These are phyloP conservation scores for Cystofilobasidium ferigula DNA, from an alignment of 768 basidiomycete species.

Conservation along the genomic window DNA sequence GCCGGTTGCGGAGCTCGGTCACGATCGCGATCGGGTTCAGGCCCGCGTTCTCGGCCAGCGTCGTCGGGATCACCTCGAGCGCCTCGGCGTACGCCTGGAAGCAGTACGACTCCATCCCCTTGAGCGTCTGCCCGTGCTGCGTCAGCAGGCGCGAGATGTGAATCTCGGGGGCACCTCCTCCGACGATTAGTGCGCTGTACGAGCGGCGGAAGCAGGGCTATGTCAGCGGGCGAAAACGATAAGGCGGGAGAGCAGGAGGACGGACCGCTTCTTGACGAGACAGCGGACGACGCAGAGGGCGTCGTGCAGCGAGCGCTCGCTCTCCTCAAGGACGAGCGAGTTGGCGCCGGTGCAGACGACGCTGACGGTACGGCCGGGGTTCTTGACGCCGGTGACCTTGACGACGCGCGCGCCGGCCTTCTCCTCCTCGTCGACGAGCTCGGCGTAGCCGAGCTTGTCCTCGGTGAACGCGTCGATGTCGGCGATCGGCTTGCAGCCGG, in stretches of 20 bases:
- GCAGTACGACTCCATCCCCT: constrained; percentile 98
- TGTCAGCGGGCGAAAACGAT: neutral
- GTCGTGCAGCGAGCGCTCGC: constrained; percentile 93
- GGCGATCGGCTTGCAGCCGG: constrained; percentile 90
- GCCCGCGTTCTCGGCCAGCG: constrained; percentile 95
- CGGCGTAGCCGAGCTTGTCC: constrained; percentile 94
- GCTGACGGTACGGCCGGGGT: constrained; percentile 85
- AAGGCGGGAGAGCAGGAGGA: constrained; percentile 10
- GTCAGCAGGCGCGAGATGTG: constrained; percentile 85
- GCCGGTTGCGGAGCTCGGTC: constrained; percentile 91
- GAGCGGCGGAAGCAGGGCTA: too few species aligned
- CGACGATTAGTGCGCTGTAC: constrained; percentile 22
- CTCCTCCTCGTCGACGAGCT: constrained; percentile 80
- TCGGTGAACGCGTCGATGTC: constrained; percentile 96
- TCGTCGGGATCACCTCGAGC: constrained; percentile 92
- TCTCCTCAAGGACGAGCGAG: constrained; percentile 86
- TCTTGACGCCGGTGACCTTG: constrained; percentile 86
- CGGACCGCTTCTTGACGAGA: constrained; percentile 92
- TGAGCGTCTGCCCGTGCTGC: constrained; percentile 81
- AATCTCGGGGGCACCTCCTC: constrained; percentile 69
- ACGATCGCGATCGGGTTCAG: constrained; percentile 96
- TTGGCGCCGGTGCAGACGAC: constrained; percentile 92
- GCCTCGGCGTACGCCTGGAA: constrained; percentile 98
- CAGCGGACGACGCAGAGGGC: constrained; percentile 98
- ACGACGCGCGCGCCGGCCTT: constrained; percentile 80